Evolutionary conservation across 2,329 filamentous ascomycete species (phyloP), one percentile per base, ranked within the genome.

Genomic region (Colletotrichum noveboracense): DNA sequence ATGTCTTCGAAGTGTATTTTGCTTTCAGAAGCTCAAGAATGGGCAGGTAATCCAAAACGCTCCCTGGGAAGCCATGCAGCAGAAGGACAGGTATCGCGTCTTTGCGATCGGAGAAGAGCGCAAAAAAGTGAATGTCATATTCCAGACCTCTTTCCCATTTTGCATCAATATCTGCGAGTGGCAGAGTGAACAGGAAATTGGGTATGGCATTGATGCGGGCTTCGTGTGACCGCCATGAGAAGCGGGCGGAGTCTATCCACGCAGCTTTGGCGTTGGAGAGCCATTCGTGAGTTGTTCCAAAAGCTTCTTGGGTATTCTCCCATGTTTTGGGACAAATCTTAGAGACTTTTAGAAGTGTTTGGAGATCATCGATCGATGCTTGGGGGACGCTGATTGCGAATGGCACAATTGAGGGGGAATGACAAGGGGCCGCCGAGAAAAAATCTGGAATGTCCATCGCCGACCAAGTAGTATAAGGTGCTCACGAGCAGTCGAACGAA

Each of bases 391-490:
- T 32, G 28, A 21, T 26, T n/a, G 58, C 1, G 10, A 34, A 61
- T 14, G 18, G 28, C 12, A 21, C 18, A 21, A 34, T 13, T 18
- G 16, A 32, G 10, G 28, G 18, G n/a, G 58, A 16, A 34, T 9
- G 18, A 32, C 0, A 6, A 8, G 18, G 58, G n/a, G 18, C 18
- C 28, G 0, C 0, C 16, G 3, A 61, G 10, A 61, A 0, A 13
- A 0, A 0, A 7, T 0, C 8, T 34, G 58, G 18, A 0, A 14
- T 34, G 0, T 0, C 13, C 26, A 34, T 18, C 28, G 16, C 0
- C 24, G 12, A 56, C 6, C 52, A 56, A 0, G 0, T 43, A 10
- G 8, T 0, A 0, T 43, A 43, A 43, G 38, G 18, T 43, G 38
- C 18, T 43, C 0, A 9, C 38, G 9, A 58, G 14, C 5, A 58